These are phyloP conservation scores for Pyrenopolyporus hunteri DNA, from an alignment of 495 filamentous ascomycete genomes.

Conservation along the genomic window DNA sequence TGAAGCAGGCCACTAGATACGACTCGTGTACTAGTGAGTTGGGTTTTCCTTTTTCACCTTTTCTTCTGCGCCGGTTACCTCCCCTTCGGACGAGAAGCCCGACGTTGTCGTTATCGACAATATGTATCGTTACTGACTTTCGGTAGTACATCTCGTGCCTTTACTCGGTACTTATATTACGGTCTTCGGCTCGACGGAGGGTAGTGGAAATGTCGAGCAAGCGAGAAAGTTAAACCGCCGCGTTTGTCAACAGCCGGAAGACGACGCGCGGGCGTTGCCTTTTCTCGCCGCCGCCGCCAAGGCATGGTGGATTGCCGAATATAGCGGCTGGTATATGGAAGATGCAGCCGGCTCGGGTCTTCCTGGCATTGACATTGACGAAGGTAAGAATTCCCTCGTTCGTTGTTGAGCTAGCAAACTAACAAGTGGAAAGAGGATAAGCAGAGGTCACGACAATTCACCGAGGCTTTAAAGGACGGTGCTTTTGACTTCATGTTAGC, in stretches of 20 bases:
- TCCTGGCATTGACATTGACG: conserved; percentile 58
- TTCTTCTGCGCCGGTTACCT: neutral
- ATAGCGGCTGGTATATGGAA: conserved; percentile 87
- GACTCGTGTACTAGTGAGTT: conserved; percentile 38
- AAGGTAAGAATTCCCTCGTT: conserved; percentile 37
- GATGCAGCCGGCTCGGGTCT: conserved; percentile 59
- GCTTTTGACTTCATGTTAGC: conserved; percentile 91
- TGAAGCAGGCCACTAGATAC: conserved; percentile 59
- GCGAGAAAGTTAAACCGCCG: conserved; percentile 71
- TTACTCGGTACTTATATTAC: conserved; percentile 73
- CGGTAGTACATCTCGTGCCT: conserved; percentile 78
- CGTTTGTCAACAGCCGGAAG: conserved; percentile 67
- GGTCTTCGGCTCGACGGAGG: conserved; percentile 75
- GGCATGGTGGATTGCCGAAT: conserved; percentile 87
- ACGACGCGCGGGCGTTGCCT: conserved; percentile 68
- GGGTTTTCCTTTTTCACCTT: neutral
- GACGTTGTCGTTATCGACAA: neutral
- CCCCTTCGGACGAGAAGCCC: neutral
- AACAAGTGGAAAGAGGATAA: conserved; percentile 59
- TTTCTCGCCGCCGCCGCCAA: conserved; percentile 76
- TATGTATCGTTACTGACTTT: conserved; percentile 29
- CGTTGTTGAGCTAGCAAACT: conserved; percentile 30
- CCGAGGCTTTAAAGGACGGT: conserved; percentile 81
- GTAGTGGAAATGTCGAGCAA: conserved; percentile 60
- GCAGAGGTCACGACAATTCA: conserved; percentile 71